These are phyloP conservation scores for Leccinum subtestaceum DNA, from an alignment of 768 basidiomycete genomes.

Conservation along the genomic window DNA sequence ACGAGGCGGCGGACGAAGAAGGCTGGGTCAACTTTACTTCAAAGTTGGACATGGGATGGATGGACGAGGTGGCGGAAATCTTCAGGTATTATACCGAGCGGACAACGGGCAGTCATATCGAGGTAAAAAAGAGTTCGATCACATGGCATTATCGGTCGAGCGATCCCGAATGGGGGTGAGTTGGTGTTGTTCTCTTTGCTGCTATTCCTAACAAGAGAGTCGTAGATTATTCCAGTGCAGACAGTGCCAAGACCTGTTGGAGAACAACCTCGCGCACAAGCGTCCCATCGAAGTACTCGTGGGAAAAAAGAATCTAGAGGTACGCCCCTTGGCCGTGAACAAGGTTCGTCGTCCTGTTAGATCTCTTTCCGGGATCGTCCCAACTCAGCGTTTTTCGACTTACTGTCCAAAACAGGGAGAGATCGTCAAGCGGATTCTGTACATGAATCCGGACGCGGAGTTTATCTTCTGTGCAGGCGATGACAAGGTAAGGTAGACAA, in stretches of 20 bases:
- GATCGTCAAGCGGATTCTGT: slow-evolving; percentile 93
- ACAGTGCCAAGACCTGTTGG: slow-evolving; percentile 93
- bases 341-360: slow-evolving; percentile 47
- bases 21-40: slow-evolving; percentile 88
- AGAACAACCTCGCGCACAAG: slow-evolving; percentile 90
- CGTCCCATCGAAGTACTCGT: slow-evolving; percentile 95
- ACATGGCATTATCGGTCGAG: slow-evolving; percentile 95
- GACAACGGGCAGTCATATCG: slow-evolving; percentile 94
- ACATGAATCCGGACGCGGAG: slow-evolving; percentile 90
- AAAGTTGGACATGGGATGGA: slow-evolving; percentile 95
- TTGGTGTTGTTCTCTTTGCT: slow-evolving; percentile 12
- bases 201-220: neutral
- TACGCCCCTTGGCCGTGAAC: slow-evolving; percentile 92
- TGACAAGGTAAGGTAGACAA: slow-evolving; percentile 66
- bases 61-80: slow-evolving; percentile 91
- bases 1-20: slow-evolving; percentile 23
- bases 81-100: slow-evolving; percentile 97
- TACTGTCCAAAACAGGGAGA: slow-evolving; percentile 55
- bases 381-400: neutral
- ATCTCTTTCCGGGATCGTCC: neutral
- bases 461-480: slow-evolving; percentile 98
- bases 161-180: slow-evolving; percentile 96
- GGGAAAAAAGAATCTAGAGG: slow-evolving; percentile 98
- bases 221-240: slow-evolving; percentile 85
- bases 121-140: slow-evolving; percentile 95